Evolutionary conservation across 805 yeast species (phyloP).

Genomic region (Ogataea allantospora): DNA sequence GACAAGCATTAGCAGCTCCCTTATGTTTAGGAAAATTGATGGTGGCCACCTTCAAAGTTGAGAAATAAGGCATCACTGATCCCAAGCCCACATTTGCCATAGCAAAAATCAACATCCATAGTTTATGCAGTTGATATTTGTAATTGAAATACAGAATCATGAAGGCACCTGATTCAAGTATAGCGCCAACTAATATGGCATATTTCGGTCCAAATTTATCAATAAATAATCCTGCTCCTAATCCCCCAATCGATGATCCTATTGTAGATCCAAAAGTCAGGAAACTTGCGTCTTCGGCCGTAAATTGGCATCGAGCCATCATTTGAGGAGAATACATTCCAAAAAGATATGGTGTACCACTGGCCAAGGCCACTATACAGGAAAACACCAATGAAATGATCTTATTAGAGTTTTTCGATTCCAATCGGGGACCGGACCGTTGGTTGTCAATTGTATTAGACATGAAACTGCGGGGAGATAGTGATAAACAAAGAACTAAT

Average conservation of each 20-base stretch:
- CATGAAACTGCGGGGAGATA: conserved; percentile 5
- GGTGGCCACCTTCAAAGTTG: conserved; percentile 56
- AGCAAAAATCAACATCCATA: conserved; percentile 45
- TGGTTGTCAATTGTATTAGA: conserved; percentile 1
- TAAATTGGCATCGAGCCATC: conserved; percentile 51
- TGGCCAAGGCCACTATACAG: conserved; percentile 41
- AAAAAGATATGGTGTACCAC: conserved; percentile 75
- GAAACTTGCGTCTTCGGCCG: conserved; percentile 61
- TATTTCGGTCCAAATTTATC: conserved; percentile 57
- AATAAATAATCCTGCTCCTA: conserved; percentile 67
- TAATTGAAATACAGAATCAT: conserved; percentile 49
- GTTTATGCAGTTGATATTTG: conserved; percentile 36
- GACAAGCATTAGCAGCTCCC: conserved; percentile 68
- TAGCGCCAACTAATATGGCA: conserved; percentile 55
- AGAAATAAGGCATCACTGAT: conserved; percentile 57
- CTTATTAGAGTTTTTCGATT: conserved; percentile 1
- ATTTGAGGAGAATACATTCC: conserved; percentile 78
- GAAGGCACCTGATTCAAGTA: conserved; percentile 55
- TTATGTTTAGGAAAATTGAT: conserved; percentile 68
- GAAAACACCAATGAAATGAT: conserved; percentile 13
- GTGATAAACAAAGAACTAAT: conserved; percentile 1
- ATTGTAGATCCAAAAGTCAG: conserved; percentile 59
- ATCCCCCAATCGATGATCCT: conserved; percentile 69
- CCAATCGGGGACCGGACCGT: not conserved
- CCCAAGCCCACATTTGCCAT: conserved; percentile 62